Conservation (phyloP, 2,329 filamentous ascomycete genomes). For the Fusarium annulatum region DNA sequence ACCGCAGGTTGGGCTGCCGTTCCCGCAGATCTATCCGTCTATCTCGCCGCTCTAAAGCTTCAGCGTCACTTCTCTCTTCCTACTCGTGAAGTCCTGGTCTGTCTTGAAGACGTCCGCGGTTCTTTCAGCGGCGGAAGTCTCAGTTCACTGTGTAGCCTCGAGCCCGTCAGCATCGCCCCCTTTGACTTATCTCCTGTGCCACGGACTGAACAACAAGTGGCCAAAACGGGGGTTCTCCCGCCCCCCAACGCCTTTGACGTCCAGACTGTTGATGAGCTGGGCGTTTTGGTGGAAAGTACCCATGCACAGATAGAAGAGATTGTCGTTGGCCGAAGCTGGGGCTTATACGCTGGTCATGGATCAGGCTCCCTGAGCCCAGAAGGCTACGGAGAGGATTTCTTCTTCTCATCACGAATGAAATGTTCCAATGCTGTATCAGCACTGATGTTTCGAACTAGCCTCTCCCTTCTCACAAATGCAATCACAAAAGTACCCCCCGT, state of each 20-base stretch:
- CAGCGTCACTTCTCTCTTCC: conserved; percentile 8
- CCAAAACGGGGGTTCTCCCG: not conserved
- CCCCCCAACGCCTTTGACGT: not conserved
- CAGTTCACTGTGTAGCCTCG: conserved; percentile 27
- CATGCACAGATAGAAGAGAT: conserved; percentile 28
- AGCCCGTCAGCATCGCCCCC: not conserved
- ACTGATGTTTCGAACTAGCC: conserved; percentile 2
- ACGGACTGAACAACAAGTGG: not conserved
- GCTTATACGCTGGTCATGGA: conserved; percentile 2
- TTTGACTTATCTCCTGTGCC: conserved; percentile 1
- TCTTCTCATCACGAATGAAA: conserved; percentile 17
- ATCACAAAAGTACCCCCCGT: conserved; percentile 18
- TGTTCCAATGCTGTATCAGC: not conserved
- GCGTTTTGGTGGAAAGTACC: conserved; percentile 13
- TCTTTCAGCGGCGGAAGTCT: conserved; percentile 36
- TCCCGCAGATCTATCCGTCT: conserved; percentile 32
- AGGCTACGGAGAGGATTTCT: conserved; percentile 9
- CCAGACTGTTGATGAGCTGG: not conserved
- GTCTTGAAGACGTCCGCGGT: conserved; percentile 16
- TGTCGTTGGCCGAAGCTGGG: conserved; percentile 36
- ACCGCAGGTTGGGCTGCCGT: conserved; percentile 35
- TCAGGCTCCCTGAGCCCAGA: not conserved
- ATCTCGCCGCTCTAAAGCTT: conserved; percentile 24
- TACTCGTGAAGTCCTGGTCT: conserved; percentile 25
- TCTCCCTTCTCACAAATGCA: conserved; percentile 11